phyloP scores from a whole-genome alignment of 805 yeast genomes.

The Kuraishia ogatae region DNA sequence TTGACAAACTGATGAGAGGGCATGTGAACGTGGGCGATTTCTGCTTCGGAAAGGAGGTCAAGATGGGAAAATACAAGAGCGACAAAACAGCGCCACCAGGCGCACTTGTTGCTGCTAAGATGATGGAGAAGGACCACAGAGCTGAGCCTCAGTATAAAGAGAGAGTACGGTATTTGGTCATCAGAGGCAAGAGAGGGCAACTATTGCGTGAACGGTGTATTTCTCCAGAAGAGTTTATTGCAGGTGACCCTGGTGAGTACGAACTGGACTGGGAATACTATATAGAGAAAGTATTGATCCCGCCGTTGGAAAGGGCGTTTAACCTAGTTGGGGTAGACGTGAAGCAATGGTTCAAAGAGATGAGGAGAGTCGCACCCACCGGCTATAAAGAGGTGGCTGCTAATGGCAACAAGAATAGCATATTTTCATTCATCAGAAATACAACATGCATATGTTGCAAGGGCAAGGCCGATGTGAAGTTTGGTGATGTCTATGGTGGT shows the following conservation, averaged over 20 bases:
- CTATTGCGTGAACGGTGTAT: conserved; percentile 70
- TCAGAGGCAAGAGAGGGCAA: conserved; percentile 43
- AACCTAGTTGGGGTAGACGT: conserved; percentile 78
- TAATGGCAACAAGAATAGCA: background rate
- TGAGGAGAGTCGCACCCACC: conserved; percentile 35
- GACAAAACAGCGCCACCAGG: conserved; percentile 81
- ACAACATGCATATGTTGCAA: background rate
- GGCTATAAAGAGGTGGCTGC: background rate
- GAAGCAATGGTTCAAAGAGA: conserved; percentile 61
- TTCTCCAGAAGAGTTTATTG: conserved; percentile 43
- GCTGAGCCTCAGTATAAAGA: conserved; percentile 84
- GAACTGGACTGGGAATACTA: conserved; percentile 78
- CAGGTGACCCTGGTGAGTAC: conserved; percentile 9
- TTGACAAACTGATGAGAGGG: conserved; percentile 54
- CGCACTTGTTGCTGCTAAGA: conserved; percentile 67
- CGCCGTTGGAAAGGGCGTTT: conserved; percentile 83
- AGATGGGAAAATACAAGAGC: conserved; percentile 73
- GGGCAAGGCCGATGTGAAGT: background rate
- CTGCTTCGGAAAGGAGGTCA: conserved; percentile 86
- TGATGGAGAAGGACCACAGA: conserved; percentile 55
- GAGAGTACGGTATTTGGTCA: conserved; percentile 80
- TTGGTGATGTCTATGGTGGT: no score
- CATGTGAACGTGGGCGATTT: conserved; percentile 70
- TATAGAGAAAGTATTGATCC: conserved; percentile 73
- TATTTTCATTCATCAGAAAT: background rate